Evolutionary conservation across 2,329 filamentous ascomycete genomes (phyloP).

Genomic region (Aspergillus thermomutatus): DNA sequence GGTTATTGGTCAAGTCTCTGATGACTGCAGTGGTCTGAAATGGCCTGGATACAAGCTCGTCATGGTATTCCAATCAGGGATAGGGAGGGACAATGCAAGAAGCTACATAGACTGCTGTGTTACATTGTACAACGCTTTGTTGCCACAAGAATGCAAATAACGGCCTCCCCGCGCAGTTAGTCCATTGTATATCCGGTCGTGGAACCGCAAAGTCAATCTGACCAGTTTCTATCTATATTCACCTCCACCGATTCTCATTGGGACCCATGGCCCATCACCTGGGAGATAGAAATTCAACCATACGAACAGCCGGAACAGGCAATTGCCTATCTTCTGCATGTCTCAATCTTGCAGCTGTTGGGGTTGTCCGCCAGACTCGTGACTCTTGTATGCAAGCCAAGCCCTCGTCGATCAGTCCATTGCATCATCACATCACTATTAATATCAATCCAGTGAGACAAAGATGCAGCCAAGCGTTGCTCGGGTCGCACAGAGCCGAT

Average conservation of each 20-base stretch:
- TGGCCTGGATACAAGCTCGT: background rate
- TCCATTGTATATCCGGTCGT: background rate
- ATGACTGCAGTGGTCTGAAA: background rate
- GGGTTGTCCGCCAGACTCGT: background rate
- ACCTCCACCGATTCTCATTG: background rate
- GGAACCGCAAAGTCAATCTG: background rate
- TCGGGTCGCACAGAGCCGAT: background rate
- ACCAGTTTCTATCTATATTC: background rate
- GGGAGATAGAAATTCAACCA: background rate
- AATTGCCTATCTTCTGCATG: background rate
- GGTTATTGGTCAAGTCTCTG: background rate
- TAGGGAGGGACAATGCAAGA: background rate
- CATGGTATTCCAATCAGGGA: background rate
- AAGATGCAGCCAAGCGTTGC: background rate
- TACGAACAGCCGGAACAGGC: background rate
- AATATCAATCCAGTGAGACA: slow-evolving; percentile 3
- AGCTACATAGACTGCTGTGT: background rate
- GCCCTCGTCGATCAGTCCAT: background rate
- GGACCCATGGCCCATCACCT: no score
- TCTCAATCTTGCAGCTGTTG: background rate
- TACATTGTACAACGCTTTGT: background rate
- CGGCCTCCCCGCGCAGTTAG: background rate
- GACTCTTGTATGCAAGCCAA: slow-evolving; percentile 4
- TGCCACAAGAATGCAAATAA: background rate
- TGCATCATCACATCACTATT: background rate